Percentiles rank a stretch among this genome's conserved stretches.
Evolutionary conservation across 2,329 filamentous ascomycete species (phyloP).

Genomic region (Colletotrichum aenigma): DNA sequence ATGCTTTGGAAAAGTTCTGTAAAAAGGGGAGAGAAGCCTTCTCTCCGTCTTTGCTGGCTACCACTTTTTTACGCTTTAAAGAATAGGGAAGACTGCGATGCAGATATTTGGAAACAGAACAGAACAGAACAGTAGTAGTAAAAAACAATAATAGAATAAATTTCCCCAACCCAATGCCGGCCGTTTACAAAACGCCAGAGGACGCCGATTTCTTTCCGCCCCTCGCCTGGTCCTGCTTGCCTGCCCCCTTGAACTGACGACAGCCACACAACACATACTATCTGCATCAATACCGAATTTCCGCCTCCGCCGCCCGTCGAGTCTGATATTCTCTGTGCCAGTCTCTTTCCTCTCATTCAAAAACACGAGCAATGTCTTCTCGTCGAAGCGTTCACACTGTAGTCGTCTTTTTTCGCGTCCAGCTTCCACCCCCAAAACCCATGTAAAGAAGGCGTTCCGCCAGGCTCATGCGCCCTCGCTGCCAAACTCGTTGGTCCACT

Average conservation of each 20-base stretch:
- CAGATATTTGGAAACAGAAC: not conserved
- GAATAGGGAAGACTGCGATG: not conserved
- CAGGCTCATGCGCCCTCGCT: conserved; percentile 72
- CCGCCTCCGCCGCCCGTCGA: not conserved
- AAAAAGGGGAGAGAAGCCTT: not conserved
- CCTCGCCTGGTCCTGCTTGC: not conserved
- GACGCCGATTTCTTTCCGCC: not conserved
- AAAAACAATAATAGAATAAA: not conserved
- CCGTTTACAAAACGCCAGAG: conserved; percentile 12
- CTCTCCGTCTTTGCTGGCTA: not conserved
- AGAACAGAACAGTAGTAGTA: not conserved
- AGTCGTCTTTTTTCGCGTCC: not conserved
- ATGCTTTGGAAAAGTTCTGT: not conserved
- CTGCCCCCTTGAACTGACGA: not conserved
- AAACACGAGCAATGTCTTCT: not conserved
- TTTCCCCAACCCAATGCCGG: conserved; percentile 15
- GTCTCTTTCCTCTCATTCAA: not conserved
- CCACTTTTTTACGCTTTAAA: conserved; percentile 1
- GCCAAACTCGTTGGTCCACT: conserved; percentile 97
- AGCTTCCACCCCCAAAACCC: not conserved
- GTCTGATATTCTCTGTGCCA: not conserved
- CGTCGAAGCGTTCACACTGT: not conserved
- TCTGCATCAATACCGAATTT: not conserved
- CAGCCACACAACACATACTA: not conserved
- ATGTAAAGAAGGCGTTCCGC: not conserved